phyloP scores from a whole-genome alignment of 192 early-diverging fungal species.

The Geosiphon pyriformis region DNA sequence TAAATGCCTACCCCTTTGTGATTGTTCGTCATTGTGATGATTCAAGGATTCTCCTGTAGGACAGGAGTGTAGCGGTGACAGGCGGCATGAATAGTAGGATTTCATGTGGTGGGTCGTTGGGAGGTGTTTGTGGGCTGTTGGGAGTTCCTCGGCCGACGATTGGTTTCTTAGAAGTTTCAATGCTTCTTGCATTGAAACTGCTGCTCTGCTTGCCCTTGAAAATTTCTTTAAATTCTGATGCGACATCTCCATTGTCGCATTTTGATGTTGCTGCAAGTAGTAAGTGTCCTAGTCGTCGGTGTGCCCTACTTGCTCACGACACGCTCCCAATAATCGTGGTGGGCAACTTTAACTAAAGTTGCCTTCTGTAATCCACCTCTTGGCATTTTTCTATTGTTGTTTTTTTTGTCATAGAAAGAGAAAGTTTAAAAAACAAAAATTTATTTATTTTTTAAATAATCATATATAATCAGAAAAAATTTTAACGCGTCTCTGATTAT shows the following conservation, averaged over 20 bases:
- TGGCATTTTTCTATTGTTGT: too few relatives aligned
- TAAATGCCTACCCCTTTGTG: slow-evolving; percentile 19
- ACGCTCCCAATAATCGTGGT: neutral
- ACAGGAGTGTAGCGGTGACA: slow-evolving; percentile 12
- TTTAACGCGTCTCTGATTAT: too few relatives aligned
- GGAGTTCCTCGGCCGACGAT: too few relatives aligned
- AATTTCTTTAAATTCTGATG: too few relatives aligned
- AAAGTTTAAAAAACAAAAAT: too few relatives aligned
- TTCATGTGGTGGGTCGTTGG: slow-evolving; percentile 3
- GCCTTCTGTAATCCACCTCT: neutral
- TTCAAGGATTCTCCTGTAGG: slow-evolving; percentile 21
- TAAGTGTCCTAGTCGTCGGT: neutral
- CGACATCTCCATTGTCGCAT: neutral
- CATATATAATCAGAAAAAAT: too few relatives aligned
- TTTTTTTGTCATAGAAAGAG: too few relatives aligned
- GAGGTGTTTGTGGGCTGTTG: too few relatives aligned
- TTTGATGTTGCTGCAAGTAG: neutral
- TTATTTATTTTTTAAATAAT: too few relatives aligned
- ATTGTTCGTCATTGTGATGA: slow-evolving; percentile 11
- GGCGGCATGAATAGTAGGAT: neutral
- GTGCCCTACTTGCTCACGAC: neutral
- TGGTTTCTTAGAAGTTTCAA: too few relatives aligned
- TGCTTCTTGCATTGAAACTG: too few relatives aligned
- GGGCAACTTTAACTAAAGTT: neutral
- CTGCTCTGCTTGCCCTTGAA: too few relatives aligned